phyloP scores from a whole-genome alignment of 164 flowering plant genomes.

The Liquidambar formosana region DNA sequence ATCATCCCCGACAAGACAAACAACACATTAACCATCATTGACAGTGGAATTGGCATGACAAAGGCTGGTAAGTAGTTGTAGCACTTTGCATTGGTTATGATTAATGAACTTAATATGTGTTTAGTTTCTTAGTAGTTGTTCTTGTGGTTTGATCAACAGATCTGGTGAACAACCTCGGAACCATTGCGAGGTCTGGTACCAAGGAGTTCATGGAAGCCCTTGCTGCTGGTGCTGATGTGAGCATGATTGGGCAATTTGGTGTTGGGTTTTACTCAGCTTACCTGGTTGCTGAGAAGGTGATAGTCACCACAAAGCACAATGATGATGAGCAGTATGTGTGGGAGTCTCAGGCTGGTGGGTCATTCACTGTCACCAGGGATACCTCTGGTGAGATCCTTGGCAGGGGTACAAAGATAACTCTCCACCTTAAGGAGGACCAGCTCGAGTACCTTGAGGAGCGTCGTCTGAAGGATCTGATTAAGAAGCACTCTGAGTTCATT shows the following conservation, averaged over 20 bases:
- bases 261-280: constrained; percentile 65
- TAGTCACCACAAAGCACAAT: constrained; percentile 57
- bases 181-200: constrained; percentile 65
- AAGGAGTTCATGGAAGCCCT: constrained; percentile 71
- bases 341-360: constrained; percentile 61
- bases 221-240: constrained; percentile 70
- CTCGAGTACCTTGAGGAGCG: constrained; percentile 58
- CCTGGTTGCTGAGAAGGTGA: constrained; percentile 61
- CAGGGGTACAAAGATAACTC: constrained; percentile 54
- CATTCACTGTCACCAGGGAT: constrained; percentile 53
- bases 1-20: constrained; percentile 62
- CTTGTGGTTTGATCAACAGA: constrained; percentile 24
- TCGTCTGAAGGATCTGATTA: constrained; percentile 47
- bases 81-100: neutral
- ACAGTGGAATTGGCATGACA: constrained; percentile 73
- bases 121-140: no score
- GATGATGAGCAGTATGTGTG: constrained; percentile 58
- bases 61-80: constrained; percentile 44
- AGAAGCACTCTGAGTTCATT: constrained; percentile 55
- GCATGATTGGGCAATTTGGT: constrained; percentile 74
- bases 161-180: constrained; percentile 65
- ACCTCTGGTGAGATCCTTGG: constrained; percentile 45
- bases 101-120: neutral
- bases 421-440: constrained; percentile 49
- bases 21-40: constrained; percentile 54